Conservation (phyloP, 805 yeast genomes). For the Metschnikowia koreensis region DNA sequence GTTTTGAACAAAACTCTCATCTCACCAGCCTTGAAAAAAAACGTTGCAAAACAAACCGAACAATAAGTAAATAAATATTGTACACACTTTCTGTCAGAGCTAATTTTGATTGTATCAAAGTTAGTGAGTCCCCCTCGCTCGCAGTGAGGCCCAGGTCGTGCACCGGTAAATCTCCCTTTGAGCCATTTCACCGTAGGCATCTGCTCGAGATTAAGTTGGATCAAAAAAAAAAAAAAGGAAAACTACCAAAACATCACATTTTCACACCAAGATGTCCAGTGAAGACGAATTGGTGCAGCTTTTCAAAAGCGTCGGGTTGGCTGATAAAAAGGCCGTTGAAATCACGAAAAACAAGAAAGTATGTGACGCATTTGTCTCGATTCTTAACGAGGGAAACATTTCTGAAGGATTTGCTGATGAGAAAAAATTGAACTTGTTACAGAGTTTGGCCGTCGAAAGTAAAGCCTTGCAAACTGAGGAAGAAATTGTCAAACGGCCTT, state of each 20-base stretch:
- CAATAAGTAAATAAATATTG: no score
- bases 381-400: conserved; percentile 46
- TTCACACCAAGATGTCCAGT: conserved; percentile 10
- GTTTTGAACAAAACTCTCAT: no score
- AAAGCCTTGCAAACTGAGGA: conserved; percentile 44
- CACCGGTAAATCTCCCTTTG: background rate
- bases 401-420: conserved; percentile 47
- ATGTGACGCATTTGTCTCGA: conserved; percentile 60
- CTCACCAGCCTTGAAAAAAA: no score
- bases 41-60: no score
- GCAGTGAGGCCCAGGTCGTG: background rate
- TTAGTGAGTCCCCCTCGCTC: no score
- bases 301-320: conserved; percentile 58
- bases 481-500: conserved; percentile 41
- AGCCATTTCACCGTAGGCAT: background rate
- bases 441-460: conserved; percentile 70
- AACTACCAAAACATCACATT: background rate
- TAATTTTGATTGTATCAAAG: no score
- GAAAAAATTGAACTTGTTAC: conserved; percentile 62
- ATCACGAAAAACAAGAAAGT: conserved; percentile 85
- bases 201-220: background rate
- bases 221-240: background rate
- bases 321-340: conserved; percentile 73
- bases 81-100: no score
- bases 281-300: conserved; percentile 33